phyloP scores from a whole-genome alignment of 2,329 filamentous ascomycete species.

The Penicillium palitans region DNA sequence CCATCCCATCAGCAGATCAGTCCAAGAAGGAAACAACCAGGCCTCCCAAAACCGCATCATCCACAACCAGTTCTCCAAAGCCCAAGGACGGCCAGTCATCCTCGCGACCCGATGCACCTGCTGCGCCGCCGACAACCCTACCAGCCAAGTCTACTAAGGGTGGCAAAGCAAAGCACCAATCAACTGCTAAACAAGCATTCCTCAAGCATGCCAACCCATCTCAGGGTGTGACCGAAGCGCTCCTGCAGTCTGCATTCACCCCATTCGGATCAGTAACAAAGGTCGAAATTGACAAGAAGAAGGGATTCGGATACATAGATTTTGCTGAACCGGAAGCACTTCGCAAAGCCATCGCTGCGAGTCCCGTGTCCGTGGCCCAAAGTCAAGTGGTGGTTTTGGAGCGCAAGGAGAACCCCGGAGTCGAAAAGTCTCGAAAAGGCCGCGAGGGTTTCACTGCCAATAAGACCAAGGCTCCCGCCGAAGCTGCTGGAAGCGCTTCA shows the following conservation, averaged over 20 bases:
- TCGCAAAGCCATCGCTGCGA: constrained; percentile 76
- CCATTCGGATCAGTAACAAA: constrained; percentile 71
- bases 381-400: constrained; percentile 86
- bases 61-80: constrained; percentile 17
- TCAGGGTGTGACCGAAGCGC: constrained; percentile 82
- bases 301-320: constrained; percentile 91
- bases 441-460: constrained; percentile 22
- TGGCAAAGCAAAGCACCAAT: constrained; percentile 30
- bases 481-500: constrained; percentile 2
- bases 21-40: constrained; percentile 28
- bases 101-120: constrained; percentile 19
- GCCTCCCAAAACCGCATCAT: constrained; percentile 19
- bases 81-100: constrained; percentile 28
- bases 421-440: constrained; percentile 36
- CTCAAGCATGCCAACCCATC: constrained; percentile 83
- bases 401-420: constrained; percentile 40
- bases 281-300: constrained; percentile 91
- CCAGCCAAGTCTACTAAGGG: constrained; percentile 28
- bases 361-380: constrained; percentile 78
- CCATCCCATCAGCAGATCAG: constrained; percentile 5
- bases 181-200: constrained; percentile 57
- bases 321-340: constrained; percentile 74
- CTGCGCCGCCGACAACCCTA: constrained; percentile 19
- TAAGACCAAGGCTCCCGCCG: constrained; percentile 13
- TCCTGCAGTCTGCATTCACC: constrained; percentile 73